These are phyloP conservation scores for Penicillium samsonianum DNA, from an alignment of 495 filamentous ascomycete species.

Conservation along the genomic window DNA sequence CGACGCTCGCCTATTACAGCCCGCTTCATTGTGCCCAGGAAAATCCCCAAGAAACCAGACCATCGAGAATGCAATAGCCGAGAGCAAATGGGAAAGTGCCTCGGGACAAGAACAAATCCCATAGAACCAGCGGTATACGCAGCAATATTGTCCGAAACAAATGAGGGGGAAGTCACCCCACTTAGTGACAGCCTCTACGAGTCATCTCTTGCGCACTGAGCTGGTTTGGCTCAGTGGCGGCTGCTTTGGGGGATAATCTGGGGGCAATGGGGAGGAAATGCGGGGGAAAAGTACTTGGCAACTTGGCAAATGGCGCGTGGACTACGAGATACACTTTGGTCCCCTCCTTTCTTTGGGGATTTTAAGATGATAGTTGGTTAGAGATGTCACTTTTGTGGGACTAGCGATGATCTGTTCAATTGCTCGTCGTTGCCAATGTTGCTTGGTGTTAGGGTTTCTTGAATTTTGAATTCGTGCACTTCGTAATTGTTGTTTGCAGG, in stretches of 20 bases:
- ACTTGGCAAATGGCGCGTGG: not conserved
- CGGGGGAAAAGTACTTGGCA: constrained; percentile 17
- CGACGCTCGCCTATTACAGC: not conserved
- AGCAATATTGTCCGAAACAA: constrained; percentile 11
- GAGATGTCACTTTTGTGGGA: not conserved
- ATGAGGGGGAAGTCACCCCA: constrained; percentile 4
- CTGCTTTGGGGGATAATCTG: constrained; percentile 8
- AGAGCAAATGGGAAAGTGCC: constrained; percentile 18
- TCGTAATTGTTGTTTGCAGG: too few species aligned
- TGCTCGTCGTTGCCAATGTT: not conserved
- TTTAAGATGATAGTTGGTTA: not conserved
- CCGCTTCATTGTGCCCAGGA: not conserved
- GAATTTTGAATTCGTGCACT: too few species aligned
- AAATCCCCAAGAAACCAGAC: not conserved
- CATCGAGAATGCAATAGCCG: constrained; percentile 19
- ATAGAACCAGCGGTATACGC: not conserved
- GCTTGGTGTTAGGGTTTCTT: constrained; percentile 1
- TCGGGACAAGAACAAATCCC: constrained; percentile 12
- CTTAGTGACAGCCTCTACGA: constrained; percentile 1
- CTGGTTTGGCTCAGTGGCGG: not conserved
- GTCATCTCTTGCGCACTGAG: not conserved
- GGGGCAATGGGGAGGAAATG: constrained; percentile 12
- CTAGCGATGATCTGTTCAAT: not conserved
- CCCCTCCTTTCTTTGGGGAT: not conserved
- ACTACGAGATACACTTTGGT: not conserved